Evolutionary conservation across 1,284 basidiomycete genomes (phyloP), one percentile per base, ranked within the genome.

Genomic region (Ustilago esculenta): DNA sequence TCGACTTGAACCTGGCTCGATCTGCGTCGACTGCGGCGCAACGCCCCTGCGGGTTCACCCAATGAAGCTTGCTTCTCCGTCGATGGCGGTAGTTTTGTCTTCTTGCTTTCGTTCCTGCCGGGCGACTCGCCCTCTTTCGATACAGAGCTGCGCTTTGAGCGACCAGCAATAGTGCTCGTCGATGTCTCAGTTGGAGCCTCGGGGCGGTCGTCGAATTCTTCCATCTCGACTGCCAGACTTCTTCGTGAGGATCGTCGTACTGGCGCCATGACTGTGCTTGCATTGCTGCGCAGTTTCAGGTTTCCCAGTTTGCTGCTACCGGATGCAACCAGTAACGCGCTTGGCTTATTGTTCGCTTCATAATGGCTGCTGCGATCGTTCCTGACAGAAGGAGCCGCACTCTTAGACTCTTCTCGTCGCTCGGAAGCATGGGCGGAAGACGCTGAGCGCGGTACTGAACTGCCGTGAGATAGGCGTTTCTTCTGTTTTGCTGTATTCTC

Each of bases 181-280:
- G 35, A 17, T 2, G 50, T 10, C 20, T 40, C 37, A 6, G 27
- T 25, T 12, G 47, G 39, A 33, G 36, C 15, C 4, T 20, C 24
- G 14, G 43, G 20, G 10, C 24, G 33, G 21, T 68, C 58, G 3
- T 56, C 67, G 25, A 64, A 59, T 14, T 64, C 60, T 21, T 70
- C 60, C 56, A 56, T 52, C n/a, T 70, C 67, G 3, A 59, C 49
- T 8, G 50, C 50, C 14, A 64, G 7, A 17, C 48, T 53, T n/a
- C 55, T 32, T 9, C 61, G 54, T 5, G 61, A 65, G 14, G 64
- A 67, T 12, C 64, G 33, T 27, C 57, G 47, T 1, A 56, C 27
- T 2, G 57, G 39, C 1, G 53, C 37, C 12, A 15, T 25, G n/a
- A 53, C 46, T 4, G 45, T 29, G 32, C 36, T 46, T 21, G 53